phyloP scores from a whole-genome alignment of 1,284 basidiomycete species.

The Amylostereum areolatum region DNA sequence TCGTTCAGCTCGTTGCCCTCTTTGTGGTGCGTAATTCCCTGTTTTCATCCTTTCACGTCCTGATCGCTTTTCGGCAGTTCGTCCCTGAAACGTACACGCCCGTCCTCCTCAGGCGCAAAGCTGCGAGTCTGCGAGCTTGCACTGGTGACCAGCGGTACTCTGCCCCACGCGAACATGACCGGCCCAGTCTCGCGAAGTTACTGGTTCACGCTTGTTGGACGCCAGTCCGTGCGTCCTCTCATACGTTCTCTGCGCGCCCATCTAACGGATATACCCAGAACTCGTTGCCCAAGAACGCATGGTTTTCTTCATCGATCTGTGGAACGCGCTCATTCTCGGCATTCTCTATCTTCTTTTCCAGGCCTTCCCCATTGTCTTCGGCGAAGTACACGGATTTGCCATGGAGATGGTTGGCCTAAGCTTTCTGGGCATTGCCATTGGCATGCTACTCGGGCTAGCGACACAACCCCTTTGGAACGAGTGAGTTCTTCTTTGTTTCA shows the following conservation, averaged over 20 bases:
- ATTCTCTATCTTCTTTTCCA: conserved; percentile 74
- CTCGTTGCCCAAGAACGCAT: conserved; percentile 66
- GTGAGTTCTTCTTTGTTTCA: conserved; percentile 23
- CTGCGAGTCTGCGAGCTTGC: conserved; percentile 48
- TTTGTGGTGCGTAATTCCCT: conserved; percentile 35
- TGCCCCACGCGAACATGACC: conserved; percentile 46
- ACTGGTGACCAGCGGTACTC: conserved; percentile 51
- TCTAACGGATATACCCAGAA: conserved; percentile 33
- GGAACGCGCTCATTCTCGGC: conserved; percentile 61
- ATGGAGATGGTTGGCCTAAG: conserved; percentile 55
- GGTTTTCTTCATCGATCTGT: conserved; percentile 63
- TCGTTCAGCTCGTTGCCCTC: conserved; percentile 37
- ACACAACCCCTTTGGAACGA: conserved; percentile 62
- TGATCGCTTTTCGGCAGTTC: no score
- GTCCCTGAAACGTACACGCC: conserved; percentile 77
- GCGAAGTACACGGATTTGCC: conserved; percentile 53
- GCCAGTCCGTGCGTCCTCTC: conserved; percentile 61
- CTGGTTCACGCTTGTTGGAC: conserved; percentile 35
- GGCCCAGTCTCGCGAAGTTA: conserved; percentile 32
- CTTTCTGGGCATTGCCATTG: conserved; percentile 70
- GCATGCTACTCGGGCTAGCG: conserved; percentile 49
- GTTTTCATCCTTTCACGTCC: not conserved
- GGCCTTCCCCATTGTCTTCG: conserved; percentile 68
- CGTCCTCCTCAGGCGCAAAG: conserved; percentile 53
- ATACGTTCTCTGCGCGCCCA: not conserved